Conservation (phyloP, 2,329 filamentous ascomycete species). For the Microcera coccophila region DNA sequence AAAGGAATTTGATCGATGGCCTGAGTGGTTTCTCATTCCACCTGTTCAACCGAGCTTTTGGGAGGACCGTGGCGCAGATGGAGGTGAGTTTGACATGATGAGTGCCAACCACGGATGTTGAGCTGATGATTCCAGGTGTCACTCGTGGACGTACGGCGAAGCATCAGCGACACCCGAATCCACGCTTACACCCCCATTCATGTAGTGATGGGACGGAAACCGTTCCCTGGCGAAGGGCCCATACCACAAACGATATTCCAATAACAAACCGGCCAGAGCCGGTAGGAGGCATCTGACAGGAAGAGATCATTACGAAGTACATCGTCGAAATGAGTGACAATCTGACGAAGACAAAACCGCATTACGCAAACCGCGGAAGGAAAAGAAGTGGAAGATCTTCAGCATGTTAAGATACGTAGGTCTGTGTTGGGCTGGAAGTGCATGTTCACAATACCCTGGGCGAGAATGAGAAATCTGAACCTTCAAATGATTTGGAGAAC, state of each 20-base stretch:
- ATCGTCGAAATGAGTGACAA: not conserved
- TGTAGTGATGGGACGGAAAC: constrained; percentile 51
- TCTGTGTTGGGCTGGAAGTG: constrained; percentile 13
- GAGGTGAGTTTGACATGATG: constrained; percentile 37
- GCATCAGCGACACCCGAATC: constrained; percentile 42
- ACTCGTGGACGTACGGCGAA: constrained; percentile 47
- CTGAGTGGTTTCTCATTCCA: constrained; percentile 44
- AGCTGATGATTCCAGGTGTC: constrained; percentile 36
- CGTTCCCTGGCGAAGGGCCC: constrained; percentile 33
- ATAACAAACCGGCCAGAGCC: constrained; percentile 3
- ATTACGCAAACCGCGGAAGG: not conserved
- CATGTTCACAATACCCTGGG: constrained; percentile 23
- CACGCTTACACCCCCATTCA: constrained; percentile 49
- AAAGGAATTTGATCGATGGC: constrained; percentile 40
- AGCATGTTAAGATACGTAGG: constrained; percentile 6
- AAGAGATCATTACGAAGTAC: too few relatives aligned
- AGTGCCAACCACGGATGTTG: too few relatives aligned
- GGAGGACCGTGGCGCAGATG: constrained; percentile 43
- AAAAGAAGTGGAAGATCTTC: constrained; percentile 5
- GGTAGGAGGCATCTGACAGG: not conserved
- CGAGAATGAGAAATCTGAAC: constrained; percentile 14
- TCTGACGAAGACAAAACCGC: not conserved
- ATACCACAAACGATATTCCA: constrained; percentile 8
- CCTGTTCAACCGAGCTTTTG: constrained; percentile 40
- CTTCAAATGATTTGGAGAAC: constrained; percentile 23